Percentiles rank a stretch among this genome's conserved stretches.
Conservation (phyloP, 148 eudicot genomes). For the Heliamphora exappendiculata region DNA sequence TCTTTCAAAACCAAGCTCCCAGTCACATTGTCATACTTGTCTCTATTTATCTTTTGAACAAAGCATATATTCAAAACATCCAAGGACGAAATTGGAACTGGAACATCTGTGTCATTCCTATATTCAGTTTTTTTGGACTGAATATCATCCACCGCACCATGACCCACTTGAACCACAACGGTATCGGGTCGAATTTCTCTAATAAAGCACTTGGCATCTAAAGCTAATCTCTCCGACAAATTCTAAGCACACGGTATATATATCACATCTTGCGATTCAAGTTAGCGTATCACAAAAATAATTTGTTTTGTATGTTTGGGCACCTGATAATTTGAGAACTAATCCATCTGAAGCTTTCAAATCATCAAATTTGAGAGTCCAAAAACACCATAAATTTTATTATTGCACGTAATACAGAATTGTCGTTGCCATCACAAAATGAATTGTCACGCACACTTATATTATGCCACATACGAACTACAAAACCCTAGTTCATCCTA, state of each 20-base stretch:
- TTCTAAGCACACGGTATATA: not conserved
- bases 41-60: not conserved
- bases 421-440: too few species aligned
- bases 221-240: conserved; percentile 1
- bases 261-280: conserved; percentile 1
- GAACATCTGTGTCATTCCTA: not conserved
- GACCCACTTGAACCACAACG: not conserved
- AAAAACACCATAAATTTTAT: not conserved
- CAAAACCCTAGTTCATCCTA: not conserved
- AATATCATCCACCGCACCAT: not conserved
- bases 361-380: not conserved
- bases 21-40: not conserved
- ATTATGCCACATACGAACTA: too few species aligned
- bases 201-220: not conserved
- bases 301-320: conserved; percentile 3
- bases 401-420: too few species aligned
- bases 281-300: not conserved
- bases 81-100: not conserved
- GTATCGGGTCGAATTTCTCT: not conserved
- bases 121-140: not conserved
- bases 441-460: too few species aligned
- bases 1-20: conserved; percentile 4
- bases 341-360: not conserved
- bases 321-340: not conserved
- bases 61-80: not conserved